Evolutionary conservation across 2,329 filamentous ascomycete genomes (phyloP), one percentile per base, ranked within the genome.

Genomic region (Monosporascus ibericus): DNA sequence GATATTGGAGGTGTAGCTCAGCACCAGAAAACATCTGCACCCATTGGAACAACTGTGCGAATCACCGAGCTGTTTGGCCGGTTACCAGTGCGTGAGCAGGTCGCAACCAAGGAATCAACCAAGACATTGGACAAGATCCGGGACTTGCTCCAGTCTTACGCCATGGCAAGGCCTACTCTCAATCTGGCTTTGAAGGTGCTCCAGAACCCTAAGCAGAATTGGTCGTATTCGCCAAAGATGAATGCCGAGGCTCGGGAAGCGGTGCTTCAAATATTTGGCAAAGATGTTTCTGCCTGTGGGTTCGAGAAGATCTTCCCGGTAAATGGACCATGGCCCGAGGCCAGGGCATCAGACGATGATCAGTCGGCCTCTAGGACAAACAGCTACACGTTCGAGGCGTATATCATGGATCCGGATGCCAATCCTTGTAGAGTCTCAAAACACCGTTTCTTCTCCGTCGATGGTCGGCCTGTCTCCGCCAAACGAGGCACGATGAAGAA

Each of bases 41-140:
- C 84, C 0, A 70, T 84, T n/a, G 88, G 88, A 24, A 91, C 87
- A 1, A 86, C 83, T 1, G 78, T 91, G 34, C 77, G 75, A 48
- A 77, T 85, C 17, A 72, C 72, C 5, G 74, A 79, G 24, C 74
- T 91, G 36, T 84, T 90, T 62, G 70, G 75, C 5, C 68, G 68
- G 18, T 65, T 87, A 20, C 86, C 86, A 0, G 86, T 90, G 7
- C 79, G 88, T 36, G 79, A 77, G 57, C 78, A 85, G 59, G 68
- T 75, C 5, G 74, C 78, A 14, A 57, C 82, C 34, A 86, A 84
- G 61, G 75, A 82, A n/a, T 72, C 78, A 3, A 60, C 73, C 3
- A 87, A 81, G 63, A 77, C 72, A 1, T 64, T 88, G 6, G 67
- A 70, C 3, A 81, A 74, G 47, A 79, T 88, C 60, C 85, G 80